phyloP scores from a whole-genome alignment of 1,284 basidiomycete genomes.

The Ustilago xerochloae region DNA sequence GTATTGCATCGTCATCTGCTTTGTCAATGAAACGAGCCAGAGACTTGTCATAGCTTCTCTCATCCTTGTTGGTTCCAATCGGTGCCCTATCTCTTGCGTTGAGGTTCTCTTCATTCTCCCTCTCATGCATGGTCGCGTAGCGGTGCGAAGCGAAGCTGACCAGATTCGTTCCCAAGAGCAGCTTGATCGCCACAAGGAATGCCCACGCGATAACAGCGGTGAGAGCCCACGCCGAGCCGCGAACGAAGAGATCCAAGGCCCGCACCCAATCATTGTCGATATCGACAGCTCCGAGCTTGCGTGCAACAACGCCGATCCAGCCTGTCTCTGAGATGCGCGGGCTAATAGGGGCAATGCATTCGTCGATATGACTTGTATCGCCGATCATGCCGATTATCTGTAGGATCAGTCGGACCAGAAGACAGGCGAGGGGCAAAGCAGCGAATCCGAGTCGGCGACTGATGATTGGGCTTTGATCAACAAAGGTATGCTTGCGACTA shows the following conservation, averaged over 20 bases:
- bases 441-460: constrained; percentile 93
- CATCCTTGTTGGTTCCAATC: constrained; percentile 61
- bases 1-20: constrained; percentile 56
- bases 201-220: constrained; percentile 52
- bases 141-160: constrained; percentile 60
- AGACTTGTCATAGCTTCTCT: constrained; percentile 55
- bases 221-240: constrained; percentile 48
- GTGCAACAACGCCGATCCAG: constrained; percentile 41
- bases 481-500: constrained; percentile 79
- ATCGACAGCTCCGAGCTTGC: constrained; percentile 34
- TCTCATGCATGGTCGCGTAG: constrained; percentile 57
- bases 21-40: constrained; percentile 51
- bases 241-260: constrained; percentile 34
- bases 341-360: constrained; percentile 59
- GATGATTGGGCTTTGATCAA: constrained; percentile 94
- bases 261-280: constrained; percentile 40
- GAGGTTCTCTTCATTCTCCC: constrained; percentile 62
- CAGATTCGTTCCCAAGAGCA: constrained; percentile 62
- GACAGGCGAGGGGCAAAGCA: constrained; percentile 87
- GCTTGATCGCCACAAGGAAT: constrained; percentile 62
- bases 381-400: constrained; percentile 79
- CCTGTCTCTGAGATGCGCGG: constrained; percentile 20
- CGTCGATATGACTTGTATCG: constrained; percentile 68
- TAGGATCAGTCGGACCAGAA: constrained; percentile 86
- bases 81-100: constrained; percentile 58